Conservation (phyloP, 2,329 filamentous ascomycete genomes). For the Aspergillaceae sp. region DNA sequence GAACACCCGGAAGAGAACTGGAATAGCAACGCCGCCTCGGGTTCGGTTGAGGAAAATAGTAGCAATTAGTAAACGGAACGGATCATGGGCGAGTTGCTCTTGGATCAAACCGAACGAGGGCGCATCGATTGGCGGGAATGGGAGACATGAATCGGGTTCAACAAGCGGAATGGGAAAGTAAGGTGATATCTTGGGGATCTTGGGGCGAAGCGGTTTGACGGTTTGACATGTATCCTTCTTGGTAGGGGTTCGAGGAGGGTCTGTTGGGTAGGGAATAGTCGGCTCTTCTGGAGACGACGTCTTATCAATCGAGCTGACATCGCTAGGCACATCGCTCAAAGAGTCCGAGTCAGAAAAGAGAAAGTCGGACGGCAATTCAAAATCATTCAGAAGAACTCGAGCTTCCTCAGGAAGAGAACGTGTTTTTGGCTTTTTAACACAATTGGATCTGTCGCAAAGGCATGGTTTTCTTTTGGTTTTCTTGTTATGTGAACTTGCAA, state of each 20-base stretch:
- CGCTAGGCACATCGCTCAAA: conserved; percentile 28
- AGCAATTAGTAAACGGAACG: conserved; percentile 73
- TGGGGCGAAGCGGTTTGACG: conserved; percentile 10
- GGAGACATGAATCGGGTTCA: conserved; percentile 38
- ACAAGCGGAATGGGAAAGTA: conserved; percentile 32
- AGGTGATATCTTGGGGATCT: conserved; percentile 29
- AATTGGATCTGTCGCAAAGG: background rate
- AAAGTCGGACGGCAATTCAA: conserved; percentile 10
- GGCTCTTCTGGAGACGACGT: background rate
- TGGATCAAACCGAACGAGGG: conserved; percentile 70
- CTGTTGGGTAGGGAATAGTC: conserved; percentile 1
- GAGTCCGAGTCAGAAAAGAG: conserved; percentile 29
- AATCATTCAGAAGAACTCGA: conserved; percentile 7
- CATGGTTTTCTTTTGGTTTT: background rate
- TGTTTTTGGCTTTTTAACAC: background rate
- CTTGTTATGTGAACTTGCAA: conserved; percentile 5
- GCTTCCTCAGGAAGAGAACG: conserved; percentile 8
- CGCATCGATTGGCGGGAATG: conserved; percentile 58
- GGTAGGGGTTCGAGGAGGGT: conserved; percentile 5
- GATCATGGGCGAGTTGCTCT: conserved; percentile 63
- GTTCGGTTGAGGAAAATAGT: conserved; percentile 82
- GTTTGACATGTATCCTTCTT: conserved; percentile 5
- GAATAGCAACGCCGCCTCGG: conserved; percentile 63
- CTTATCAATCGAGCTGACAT: conserved; percentile 12
- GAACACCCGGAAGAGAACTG: conserved; percentile 63